phyloP scores from a whole-genome alignment of 371 early-diverging fungal species.

The Syncephalis plumigaleata region DNA sequence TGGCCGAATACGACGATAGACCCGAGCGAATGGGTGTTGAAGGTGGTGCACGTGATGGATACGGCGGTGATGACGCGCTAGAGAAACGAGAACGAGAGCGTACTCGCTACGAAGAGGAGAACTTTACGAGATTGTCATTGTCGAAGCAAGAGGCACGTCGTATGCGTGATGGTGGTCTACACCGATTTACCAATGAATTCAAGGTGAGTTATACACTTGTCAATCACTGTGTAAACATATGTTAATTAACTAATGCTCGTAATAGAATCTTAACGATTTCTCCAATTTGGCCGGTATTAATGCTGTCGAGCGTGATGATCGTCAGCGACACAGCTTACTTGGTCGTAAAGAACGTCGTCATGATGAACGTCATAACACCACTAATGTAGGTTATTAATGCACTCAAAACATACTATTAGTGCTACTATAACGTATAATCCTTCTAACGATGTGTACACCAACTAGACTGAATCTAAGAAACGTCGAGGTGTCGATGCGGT shows the following conservation, averaged over 20 bases:
- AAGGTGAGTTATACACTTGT: slow-evolving; percentile 21
- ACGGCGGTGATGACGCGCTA: slow-evolving; percentile 30
- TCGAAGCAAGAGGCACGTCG: slow-evolving; percentile 60
- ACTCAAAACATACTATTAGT: no score
- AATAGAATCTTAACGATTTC: slow-evolving; percentile 51
- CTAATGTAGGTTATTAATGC: no score
- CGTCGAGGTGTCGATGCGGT: no score
- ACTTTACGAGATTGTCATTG: slow-evolving; percentile 62
- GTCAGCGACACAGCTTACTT: slow-evolving; percentile 27
- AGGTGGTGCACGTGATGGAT: slow-evolving; percentile 41
- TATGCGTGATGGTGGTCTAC: slow-evolving; percentile 31
- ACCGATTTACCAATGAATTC: slow-evolving; percentile 71
- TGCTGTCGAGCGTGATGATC: slow-evolving; percentile 28
- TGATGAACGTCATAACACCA: no score
- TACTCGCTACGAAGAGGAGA: slow-evolving; percentile 73
- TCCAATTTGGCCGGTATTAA: slow-evolving; percentile 36
- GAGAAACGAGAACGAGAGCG: slow-evolving; percentile 40
- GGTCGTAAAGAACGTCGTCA: slow-evolving; percentile 18
- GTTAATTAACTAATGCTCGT: slow-evolving; percentile 4
- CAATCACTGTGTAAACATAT: no score
- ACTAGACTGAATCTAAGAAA: no score
- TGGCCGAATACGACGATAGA: slow-evolving; percentile 64
- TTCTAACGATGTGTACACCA: no score
- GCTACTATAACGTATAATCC: no score
- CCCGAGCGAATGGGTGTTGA: slow-evolving; percentile 70